These are phyloP conservation scores for Funneliformis mosseae DNA, from an alignment of 192 early-diverging fungal genomes.

Conservation along the genomic window DNA sequence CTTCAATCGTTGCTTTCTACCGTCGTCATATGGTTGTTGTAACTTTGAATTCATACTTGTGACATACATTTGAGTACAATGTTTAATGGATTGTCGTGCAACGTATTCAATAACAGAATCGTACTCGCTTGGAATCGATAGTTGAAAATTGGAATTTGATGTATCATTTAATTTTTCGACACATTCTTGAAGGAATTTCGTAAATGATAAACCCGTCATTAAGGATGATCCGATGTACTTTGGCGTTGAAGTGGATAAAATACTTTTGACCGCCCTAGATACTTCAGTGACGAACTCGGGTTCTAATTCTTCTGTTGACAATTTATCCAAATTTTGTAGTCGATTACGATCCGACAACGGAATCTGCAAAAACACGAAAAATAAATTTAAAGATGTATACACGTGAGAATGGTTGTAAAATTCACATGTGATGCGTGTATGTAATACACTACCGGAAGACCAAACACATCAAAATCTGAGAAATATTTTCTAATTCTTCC, in stretches of 20 bases:
- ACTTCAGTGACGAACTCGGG: neutral
- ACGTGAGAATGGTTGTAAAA: neutral
- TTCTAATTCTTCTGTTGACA: neutral
- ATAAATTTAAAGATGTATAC: neutral
- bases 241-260: neutral
- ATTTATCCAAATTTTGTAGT: constrained; percentile 16
- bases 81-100: neutral
- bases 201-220: constrained; percentile 20
- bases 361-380: neutral
- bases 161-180: constrained; percentile 18
- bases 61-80: neutral
- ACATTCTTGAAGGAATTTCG: constrained; percentile 22
- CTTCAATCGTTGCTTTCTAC: neutral
- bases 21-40: neutral
- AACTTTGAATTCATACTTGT: neutral
- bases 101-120: constrained; percentile 3
- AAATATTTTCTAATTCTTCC: constrained; percentile 6
- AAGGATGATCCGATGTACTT: constrained; percentile 16
- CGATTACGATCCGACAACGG: neutral
- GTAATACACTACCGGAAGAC: neutral
- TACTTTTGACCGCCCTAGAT: neutral
- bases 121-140: constrained; percentile 25
- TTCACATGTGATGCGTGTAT: no score
- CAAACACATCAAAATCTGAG: constrained; percentile 2
- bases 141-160: neutral